A percentile compares a stretch with the other conserved stretches of the same genome.
Evolutionary conservation across 495 filamentous ascomycete species (phyloP).

Genomic region (Aspergillus saccharolyticus): DNA sequence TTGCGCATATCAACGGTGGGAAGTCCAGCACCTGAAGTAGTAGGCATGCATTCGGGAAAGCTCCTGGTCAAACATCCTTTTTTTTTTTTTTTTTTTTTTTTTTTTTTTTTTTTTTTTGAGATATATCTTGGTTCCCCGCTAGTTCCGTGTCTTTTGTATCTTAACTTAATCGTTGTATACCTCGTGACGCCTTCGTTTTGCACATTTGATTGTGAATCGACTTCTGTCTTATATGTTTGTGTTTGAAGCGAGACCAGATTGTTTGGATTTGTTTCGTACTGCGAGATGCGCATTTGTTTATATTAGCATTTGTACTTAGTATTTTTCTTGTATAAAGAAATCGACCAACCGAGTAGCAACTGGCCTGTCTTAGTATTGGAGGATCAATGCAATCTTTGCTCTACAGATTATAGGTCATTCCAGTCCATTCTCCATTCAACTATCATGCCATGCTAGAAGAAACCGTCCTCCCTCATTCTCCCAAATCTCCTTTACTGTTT

Average conservation of each 20-base stretch:
- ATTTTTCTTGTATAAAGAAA: no score
- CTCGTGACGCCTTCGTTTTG: no score
- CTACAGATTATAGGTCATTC: slow-evolving; percentile 14
- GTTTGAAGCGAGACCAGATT: no score
- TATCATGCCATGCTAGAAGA: slow-evolving; percentile 20
- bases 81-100: no score
- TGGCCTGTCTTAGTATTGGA: not conserved
- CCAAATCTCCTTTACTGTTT: slow-evolving; percentile 3
- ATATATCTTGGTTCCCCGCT: not conserved
- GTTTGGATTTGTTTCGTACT: no score
- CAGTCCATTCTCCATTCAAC: slow-evolving; percentile 12
- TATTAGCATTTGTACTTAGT: no score
- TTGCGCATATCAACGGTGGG: slow-evolving; percentile 25
- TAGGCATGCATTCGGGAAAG: no score
- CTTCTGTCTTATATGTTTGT: not conserved
- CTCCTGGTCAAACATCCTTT: no score
- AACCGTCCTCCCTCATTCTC: slow-evolving; percentile 12
- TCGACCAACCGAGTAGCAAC: no score
- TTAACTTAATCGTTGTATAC: not conserved
- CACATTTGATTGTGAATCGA: not conserved
- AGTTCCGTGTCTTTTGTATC: not conserved
- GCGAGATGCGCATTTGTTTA: no score
- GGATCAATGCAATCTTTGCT: not conserved
- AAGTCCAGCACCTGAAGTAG: not conserved
- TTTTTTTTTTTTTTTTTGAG: no score